phyloP scores from a whole-genome alignment of 805 yeast species.

The Pichia membranifaciens region DNA sequence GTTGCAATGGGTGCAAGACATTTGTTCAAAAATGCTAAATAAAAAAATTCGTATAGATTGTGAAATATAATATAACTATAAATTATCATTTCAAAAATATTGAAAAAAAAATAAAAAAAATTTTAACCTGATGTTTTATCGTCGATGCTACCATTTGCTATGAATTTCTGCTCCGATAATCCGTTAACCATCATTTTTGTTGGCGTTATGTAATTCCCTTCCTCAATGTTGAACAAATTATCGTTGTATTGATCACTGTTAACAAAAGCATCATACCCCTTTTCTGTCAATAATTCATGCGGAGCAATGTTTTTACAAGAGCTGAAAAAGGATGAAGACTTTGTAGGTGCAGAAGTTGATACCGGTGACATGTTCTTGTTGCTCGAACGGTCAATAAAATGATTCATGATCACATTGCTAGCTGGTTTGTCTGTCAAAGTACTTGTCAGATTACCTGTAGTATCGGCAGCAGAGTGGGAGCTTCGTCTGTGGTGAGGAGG shows the following conservation, averaged over 20 bases:
- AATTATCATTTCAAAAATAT: no score
- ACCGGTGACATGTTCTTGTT: conserved; percentile 21
- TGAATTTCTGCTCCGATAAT: background rate
- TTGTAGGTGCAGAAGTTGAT: conserved; percentile 34
- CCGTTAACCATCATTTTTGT: background rate
- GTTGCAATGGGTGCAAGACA: conserved; percentile 62
- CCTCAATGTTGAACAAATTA: conserved; percentile 16
- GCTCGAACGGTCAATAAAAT: conserved; percentile 15
- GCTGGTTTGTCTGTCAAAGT: background rate
- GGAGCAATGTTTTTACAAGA: conserved; percentile 27
- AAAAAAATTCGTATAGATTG: background rate
- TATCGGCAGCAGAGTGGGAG: conserved; percentile 23
- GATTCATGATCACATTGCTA: background rate
- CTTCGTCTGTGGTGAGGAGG: conserved; percentile 52
- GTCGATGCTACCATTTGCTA: background rate
- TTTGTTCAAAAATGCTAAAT: conserved; percentile 33
- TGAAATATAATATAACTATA: no score
- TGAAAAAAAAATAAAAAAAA: no score
- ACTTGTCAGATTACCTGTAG: conserved; percentile 4
- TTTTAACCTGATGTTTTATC: no score
- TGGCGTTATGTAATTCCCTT: background rate
- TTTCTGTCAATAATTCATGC: conserved; percentile 6
- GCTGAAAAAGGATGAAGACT: conserved; percentile 17
- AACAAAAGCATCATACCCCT: conserved; percentile 6
- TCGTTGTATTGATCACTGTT: conserved; percentile 1